These are phyloP conservation scores for Xerophyta viscosa DNA, from an alignment of 106 monocot species.

Conservation along the genomic window DNA sequence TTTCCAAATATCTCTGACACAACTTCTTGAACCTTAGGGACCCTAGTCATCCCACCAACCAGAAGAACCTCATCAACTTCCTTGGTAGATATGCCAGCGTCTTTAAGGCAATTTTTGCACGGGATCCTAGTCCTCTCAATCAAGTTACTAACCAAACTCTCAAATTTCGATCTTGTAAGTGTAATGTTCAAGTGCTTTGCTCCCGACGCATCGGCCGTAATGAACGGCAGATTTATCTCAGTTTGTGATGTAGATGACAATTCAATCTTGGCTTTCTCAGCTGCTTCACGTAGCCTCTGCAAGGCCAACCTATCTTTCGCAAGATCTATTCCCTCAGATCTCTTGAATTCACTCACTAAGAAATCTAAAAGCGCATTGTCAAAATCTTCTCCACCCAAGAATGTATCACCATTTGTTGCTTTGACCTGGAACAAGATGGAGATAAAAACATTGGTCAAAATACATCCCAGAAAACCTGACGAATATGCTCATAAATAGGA, in stretches of 20 bases:
- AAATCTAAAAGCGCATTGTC: constrained; percentile 30
- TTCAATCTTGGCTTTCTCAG: constrained; percentile 47
- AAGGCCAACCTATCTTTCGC: constrained; percentile 24
- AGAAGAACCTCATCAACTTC: constrained; percentile 64
- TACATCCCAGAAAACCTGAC: background rate
- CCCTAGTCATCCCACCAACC: constrained; percentile 61
- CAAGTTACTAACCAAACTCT: constrained; percentile 30
- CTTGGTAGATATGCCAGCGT: constrained; percentile 36
- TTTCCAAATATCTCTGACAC: constrained; percentile 13
- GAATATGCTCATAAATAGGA: background rate
- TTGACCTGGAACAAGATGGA: constrained; percentile 20
- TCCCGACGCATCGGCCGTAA: constrained; percentile 45
- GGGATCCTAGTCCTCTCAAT: constrained; percentile 41
- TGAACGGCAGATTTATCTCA: constrained; percentile 46
- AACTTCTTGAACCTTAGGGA: constrained; percentile 37
- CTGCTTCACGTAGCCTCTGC: constrained; percentile 35
- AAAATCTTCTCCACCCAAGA: constrained; percentile 42
- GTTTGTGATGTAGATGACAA: constrained; percentile 38
- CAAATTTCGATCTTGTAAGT: constrained; percentile 53
- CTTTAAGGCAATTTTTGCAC: constrained; percentile 52
- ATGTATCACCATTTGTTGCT: constrained; percentile 44
- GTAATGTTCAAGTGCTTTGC: constrained; percentile 50
- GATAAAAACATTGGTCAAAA: background rate
- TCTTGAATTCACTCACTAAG: constrained; percentile 34
- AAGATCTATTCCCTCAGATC: constrained; percentile 37